Percentiles rank a stretch among this genome's conserved stretches.
phyloP scores from a whole-genome alignment of 2,329 filamentous ascomycete genomes.

The Epichloe amarillans region DNA sequence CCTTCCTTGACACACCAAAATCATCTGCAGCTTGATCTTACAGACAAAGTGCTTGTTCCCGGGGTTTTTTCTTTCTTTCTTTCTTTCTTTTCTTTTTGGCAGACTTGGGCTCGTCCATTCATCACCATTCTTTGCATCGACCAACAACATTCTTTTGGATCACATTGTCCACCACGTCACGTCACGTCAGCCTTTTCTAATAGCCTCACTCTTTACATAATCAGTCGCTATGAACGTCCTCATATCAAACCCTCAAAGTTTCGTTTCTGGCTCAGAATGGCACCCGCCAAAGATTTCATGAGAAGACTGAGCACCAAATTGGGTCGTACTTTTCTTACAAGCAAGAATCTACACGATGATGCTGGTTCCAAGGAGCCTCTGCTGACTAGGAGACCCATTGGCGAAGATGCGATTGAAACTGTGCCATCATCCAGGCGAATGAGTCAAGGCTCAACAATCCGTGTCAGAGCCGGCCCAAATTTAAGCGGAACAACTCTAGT shows the following conservation, averaged over 20 bases:
- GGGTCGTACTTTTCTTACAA: background rate
- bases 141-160: conserved; percentile 3
- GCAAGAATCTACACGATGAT: background rate
- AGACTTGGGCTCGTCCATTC: background rate
- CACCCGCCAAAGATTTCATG: background rate
- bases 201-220: background rate
- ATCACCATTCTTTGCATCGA: background rate
- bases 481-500: background rate
- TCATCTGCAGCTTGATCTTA: too few relatives aligned
- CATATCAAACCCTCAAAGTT: background rate
- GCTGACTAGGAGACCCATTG: background rate
- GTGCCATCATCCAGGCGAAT: background rate
- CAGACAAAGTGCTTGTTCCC: background rate
- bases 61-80: background rate
- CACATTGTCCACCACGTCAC: background rate
- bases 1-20: background rate
- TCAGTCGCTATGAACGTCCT: conserved; percentile 8
- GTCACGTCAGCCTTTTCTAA: background rate
- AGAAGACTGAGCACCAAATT: background rate
- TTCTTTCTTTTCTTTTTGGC: background rate
- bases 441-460: background rate
- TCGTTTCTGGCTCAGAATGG: background rate
- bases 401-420: background rate
- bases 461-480: background rate
- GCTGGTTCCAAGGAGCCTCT: background rate